Conservation (phyloP, 106 monocot species). For the Narthecium ossifragum region DNA sequence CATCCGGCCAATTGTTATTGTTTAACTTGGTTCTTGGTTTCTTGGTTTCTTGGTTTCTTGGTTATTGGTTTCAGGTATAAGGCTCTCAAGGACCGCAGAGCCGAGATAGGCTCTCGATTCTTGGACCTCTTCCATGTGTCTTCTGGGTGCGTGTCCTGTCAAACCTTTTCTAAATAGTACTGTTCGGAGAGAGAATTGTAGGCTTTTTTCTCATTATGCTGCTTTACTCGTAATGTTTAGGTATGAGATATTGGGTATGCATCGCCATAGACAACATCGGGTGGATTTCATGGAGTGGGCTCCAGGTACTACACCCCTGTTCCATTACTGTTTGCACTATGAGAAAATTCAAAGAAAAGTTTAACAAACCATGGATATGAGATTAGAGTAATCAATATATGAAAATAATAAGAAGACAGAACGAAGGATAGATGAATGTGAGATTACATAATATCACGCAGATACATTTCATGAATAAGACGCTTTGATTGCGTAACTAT, state of each 20-base stretch:
- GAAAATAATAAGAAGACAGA: too few species aligned
- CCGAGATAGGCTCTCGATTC: conserved; percentile 39
- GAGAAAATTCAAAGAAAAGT: too few species aligned
- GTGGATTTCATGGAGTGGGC: conserved; percentile 86
- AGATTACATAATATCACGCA: too few species aligned
- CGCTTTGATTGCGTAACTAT: too few species aligned
- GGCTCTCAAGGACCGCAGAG: conserved; percentile 50
- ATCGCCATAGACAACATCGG: conserved; percentile 53
- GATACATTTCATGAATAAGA: too few species aligned
- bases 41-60: neutral
- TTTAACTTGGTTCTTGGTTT: neutral
- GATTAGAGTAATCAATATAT: too few species aligned
- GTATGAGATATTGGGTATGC: conserved; percentile 63
- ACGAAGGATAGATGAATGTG: too few species aligned
- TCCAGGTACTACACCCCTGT: conserved; percentile 52
- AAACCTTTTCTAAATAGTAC: neutral
- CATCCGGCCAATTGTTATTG: neutral
- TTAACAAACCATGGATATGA: too few species aligned
- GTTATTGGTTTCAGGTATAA: conserved; percentile 41
- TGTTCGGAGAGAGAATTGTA: neutral
- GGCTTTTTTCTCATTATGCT: neutral
- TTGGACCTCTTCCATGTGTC: conserved; percentile 28
- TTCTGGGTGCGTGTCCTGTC: conserved; percentile 29
- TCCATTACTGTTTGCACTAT: too few species aligned
- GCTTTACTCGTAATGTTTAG: conserved; percentile 16